Conservation (phyloP, 495 filamentous ascomycete species). For the Penicillium mononematosum region DNA sequence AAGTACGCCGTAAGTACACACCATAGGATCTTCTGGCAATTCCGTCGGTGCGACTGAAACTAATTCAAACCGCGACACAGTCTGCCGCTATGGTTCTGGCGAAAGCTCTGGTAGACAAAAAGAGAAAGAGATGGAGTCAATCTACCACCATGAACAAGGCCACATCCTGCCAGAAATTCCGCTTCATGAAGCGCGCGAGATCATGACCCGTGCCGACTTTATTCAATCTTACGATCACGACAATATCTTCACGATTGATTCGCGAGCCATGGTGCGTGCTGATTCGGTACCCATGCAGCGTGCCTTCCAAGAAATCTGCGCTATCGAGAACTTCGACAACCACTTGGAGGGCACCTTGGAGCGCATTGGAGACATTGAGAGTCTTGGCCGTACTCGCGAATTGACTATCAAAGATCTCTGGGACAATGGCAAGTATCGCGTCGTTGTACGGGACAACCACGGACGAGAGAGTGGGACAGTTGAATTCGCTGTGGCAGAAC, state of each 20-base stretch:
- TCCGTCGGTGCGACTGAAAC: background rate
- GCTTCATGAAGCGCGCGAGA: slow-evolving; percentile 78
- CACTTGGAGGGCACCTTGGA: slow-evolving; percentile 79
- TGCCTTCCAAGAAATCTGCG: slow-evolving; percentile 81
- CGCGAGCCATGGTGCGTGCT: slow-evolving; percentile 80
- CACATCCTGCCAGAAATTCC: slow-evolving; percentile 80
- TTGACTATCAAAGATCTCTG: slow-evolving; percentile 82
- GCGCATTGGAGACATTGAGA: slow-evolving; percentile 87
- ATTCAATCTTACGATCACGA: slow-evolving; percentile 88
- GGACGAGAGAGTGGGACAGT: slow-evolving; percentile 46
- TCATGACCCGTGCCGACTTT: slow-evolving; percentile 97
- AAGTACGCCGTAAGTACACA: slow-evolving; percentile 73
- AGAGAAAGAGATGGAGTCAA: slow-evolving; percentile 64
- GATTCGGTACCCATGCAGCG: slow-evolving; percentile 95
- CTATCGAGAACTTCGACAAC: slow-evolving; percentile 69
- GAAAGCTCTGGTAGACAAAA: slow-evolving; percentile 78
- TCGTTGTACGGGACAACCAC: slow-evolving; percentile 55
- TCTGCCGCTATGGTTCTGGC: slow-evolving; percentile 93
- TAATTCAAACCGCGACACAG: slow-evolving; percentile 33
- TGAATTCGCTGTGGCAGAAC: slow-evolving; percentile 46
- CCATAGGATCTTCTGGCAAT: background rate
- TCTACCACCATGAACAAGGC: slow-evolving; percentile 61
- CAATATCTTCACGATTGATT: slow-evolving; percentile 95
- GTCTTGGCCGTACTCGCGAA: slow-evolving; percentile 86
- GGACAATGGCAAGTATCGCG: slow-evolving; percentile 75